Evolutionary conservation across 352 stramenopile species (phyloP), one percentile per base, ranked within the genome.

Genomic region (Phytophthora idaei): DNA sequence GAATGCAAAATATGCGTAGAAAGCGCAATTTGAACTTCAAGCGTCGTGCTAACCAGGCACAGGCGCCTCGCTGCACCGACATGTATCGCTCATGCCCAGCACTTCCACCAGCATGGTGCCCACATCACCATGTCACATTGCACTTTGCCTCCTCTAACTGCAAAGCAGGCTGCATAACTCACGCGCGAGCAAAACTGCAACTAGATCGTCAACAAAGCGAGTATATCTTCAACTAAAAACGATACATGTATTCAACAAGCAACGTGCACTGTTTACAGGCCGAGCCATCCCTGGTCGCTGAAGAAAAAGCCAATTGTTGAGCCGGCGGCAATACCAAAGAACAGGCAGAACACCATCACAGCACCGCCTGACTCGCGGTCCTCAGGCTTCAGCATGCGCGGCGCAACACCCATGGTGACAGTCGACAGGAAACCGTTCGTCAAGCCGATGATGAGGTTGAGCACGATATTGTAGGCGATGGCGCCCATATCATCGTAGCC

Each of bases 401-500:
- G 78, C 3, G 68, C 81, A 10, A 77, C 61, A n/a, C 81, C 78
- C 74, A 89, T 89, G 4, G 83, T 92, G 28, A 90, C 75, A 10
- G 81, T 92, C 10, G 67, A 85, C 34, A 90, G 54, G 32, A 92
- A 57, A 6, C 81, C 78, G 17, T 81, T 87, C 27, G 76, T 66
- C 10, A 92, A 15, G 21, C 80, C 76, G 39, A 92, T 79, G 41
- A 69, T 12, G 3, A 84, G 73, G 69, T 83, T 89, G 44, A 90
- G 64, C 9, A 74, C 28, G 46, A 78, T 71, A 52, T 86, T 78
- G 68, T 81, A 83, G 4, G 54, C 44, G 34, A 85, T 71, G 55
- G 67, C 58, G 0, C 55, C 36, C 28, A 76, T 59, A 39, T 74
- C 55, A 41, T 74, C 48, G 17, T 63, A 41, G 21, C 61, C 73